A percentile compares a stretch with the other conserved stretches of the same genome.
Evolutionary conservation across 2,329 filamentous ascomycete genomes (phyloP).

Genomic region (Capronia epimyces): DNA sequence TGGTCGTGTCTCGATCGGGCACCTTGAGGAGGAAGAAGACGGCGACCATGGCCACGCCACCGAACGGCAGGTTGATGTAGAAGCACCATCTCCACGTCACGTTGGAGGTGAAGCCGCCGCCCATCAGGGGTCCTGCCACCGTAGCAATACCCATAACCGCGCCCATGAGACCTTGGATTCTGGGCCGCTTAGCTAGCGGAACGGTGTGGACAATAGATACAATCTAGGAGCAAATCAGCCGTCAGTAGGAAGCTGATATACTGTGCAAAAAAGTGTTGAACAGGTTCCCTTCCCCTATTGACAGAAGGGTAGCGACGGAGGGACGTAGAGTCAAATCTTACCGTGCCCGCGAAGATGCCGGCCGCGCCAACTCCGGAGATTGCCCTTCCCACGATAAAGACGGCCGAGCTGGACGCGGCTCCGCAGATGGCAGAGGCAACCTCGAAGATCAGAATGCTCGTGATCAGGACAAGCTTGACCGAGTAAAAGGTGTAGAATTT

Average conservation of each 20-base stretch:
- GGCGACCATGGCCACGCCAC: conserved; percentile 29
- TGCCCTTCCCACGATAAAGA: conserved; percentile 39
- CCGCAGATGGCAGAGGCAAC: conserved; percentile 39
- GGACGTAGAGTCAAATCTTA: no score
- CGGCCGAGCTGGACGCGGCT: conserved; percentile 36
- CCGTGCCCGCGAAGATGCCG: conserved; percentile 38
- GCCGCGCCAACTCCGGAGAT: conserved; percentile 39
- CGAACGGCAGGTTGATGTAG: conserved; percentile 52
- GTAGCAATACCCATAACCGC: conserved; percentile 37
- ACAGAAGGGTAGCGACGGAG: no score
- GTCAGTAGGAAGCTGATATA: conserved; percentile 37
- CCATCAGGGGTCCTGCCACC: conserved; percentile 41
- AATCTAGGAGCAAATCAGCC: conserved; percentile 38
- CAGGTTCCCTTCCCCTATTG: no score
- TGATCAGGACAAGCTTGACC: conserved; percentile 41
- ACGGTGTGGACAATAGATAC: no score
- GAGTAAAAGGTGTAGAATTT: conserved; percentile 42
- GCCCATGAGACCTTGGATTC: conserved; percentile 37
- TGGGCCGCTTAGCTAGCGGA: no score
- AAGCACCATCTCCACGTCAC: conserved; percentile 35
- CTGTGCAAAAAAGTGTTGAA: no score
- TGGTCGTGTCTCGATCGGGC: conserved; percentile 13
- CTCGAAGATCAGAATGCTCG: conserved; percentile 39
- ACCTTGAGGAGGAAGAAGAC: conserved; percentile 29
- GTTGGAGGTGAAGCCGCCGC: conserved; percentile 38